Percentiles rank a stretch among this genome's conserved stretches.
Evolutionary conservation across 2,329 filamentous ascomycete genomes (phyloP).

Genomic region (Mycosphaerella arachidis): DNA sequence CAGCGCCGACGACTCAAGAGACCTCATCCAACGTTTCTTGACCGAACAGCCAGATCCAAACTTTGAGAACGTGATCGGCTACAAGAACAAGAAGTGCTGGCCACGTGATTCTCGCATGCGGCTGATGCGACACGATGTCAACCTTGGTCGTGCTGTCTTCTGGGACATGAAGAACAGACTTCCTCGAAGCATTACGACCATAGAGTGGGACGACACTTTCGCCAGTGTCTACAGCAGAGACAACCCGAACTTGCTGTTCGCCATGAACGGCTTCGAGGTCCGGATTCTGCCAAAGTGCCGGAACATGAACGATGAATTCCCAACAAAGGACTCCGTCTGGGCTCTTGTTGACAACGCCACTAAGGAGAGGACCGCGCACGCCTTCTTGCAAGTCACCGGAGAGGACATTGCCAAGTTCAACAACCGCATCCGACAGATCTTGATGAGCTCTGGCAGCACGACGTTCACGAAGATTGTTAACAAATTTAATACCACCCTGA

Average conservation of each 20-base stretch:
- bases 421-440: conserved; percentile 94
- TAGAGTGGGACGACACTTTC: conserved; percentile 99
- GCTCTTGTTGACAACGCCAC: conserved; percentile 92
- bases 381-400: conserved; percentile 95
- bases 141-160: conserved; percentile 93
- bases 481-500: conserved; percentile 98
- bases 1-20: conserved; percentile 85
- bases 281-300: conserved; percentile 92
- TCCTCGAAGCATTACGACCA: conserved; percentile 89
- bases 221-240: conserved; percentile 96
- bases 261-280: conserved; percentile 97
- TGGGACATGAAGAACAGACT: conserved; percentile 98
- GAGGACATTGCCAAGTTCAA: conserved; percentile 99
- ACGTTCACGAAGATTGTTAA: conserved; percentile 99
- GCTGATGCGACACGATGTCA: conserved; percentile 97
- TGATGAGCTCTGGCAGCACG: conserved; percentile 99
- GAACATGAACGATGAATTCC: conserved; percentile 94
- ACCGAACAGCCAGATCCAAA: conserved; percentile 98
- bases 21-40: conserved; percentile 93
- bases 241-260: conserved; percentile 94
- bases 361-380: conserved; percentile 94
- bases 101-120: conserved; percentile 96
- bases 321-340: conserved; percentile 97
- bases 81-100: conserved; percentile 99
- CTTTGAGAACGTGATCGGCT: conserved; percentile 98